Evolutionary conservation across 2,329 filamentous ascomycete genomes (phyloP), one percentile per base, ranked within the genome.

Genomic region (Fusarium lateritium): DNA sequence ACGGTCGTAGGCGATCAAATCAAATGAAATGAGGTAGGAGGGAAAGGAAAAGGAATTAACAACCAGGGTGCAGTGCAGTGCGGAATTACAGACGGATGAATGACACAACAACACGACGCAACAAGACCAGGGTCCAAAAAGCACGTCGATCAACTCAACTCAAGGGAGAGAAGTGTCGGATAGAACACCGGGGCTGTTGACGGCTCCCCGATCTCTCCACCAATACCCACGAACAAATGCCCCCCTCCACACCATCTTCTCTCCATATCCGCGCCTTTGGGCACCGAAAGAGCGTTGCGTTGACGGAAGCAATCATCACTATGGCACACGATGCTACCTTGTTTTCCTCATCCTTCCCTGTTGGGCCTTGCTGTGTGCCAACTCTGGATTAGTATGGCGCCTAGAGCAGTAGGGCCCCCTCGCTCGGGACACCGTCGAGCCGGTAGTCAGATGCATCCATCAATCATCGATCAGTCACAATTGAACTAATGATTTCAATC

Each of bases 181-280:
- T 31, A 31, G 28, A 44, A 36, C 40, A 34, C 33, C 56, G 64
- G 65, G 65, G 64, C 52, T 50, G 28, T 40, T 44, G 40, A 47
- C 65, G 58, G 64, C 44, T 67, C 65, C 65, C 65, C 65, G 65
- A 68, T 64, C 47, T 65, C 58, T 47, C 65, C 64, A 68, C 58
- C 65, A 46, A 50, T 52, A 58, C 28, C 63, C 49, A 38, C 38
- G 26, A 22, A 22, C 46, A 31, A 52, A 57, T 57, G 44, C 21
- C 26, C 34, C 28, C 46, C 21, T 44, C 34, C 42, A 43, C 36
- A 56, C 45, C 62, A 56, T 62, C 43, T 51, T 65, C 50, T 46
- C 24, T 47, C 38, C 38, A 43, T 34, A 67, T 46, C 63, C 64
- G 57, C 33, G 34, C 42, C 52, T 43, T 56, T 59, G 58, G 57